phyloP scores from a whole-genome alignment of 2,329 filamentous ascomycete genomes.

The Arachnopeziza araneosa region DNA sequence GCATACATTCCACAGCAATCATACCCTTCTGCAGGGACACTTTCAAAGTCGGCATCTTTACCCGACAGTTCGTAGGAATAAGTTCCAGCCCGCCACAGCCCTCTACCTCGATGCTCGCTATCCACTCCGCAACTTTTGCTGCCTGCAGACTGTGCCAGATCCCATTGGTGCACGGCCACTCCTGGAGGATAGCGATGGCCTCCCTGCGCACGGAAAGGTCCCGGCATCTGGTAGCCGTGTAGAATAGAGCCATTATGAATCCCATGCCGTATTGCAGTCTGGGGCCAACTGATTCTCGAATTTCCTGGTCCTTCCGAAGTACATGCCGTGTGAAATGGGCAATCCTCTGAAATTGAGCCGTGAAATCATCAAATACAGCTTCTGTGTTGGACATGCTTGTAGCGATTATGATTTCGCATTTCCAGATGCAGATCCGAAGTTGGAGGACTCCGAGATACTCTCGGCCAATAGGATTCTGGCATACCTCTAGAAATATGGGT shows the following conservation, averaged over 20 bases:
- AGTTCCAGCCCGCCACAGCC: constrained; percentile 5
- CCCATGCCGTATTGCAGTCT: constrained; percentile 15
- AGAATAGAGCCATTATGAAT: constrained; percentile 15
- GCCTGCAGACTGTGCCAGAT: constrained; percentile 18
- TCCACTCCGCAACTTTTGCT: constrained; percentile 18
- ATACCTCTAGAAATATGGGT: constrained; percentile 11
- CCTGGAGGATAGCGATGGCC: constrained; percentile 13
- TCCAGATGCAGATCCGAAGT: constrained; percentile 8
- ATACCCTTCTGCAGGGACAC: constrained; percentile 9
- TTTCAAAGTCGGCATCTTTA: constrained; percentile 16
- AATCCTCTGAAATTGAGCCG: constrained; percentile 10
- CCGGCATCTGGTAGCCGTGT: constrained; percentile 16
- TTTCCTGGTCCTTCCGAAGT: constrained; percentile 13
- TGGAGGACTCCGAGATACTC: constrained; percentile 10
- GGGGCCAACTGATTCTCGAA: constrained; percentile 8
- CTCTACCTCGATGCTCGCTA: constrained; percentile 14
- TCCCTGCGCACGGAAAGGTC: constrained; percentile 12
- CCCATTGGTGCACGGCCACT: constrained; percentile 14
- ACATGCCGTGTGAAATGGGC: constrained; percentile 8
- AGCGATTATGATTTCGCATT: constrained; percentile 11
- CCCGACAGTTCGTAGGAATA: constrained; percentile 13
- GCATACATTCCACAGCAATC: constrained; percentile 17
- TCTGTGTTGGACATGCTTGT: constrained; percentile 11
- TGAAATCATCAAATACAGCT: constrained; percentile 14
- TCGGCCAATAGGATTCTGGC: constrained; percentile 7